A percentile compares a stretch with the other conserved stretches of the same genome.
These are phyloP conservation scores for Magnusiomyces clavatus DNA, from an alignment of 1,139 yeast species.

Conservation along the genomic window DNA sequence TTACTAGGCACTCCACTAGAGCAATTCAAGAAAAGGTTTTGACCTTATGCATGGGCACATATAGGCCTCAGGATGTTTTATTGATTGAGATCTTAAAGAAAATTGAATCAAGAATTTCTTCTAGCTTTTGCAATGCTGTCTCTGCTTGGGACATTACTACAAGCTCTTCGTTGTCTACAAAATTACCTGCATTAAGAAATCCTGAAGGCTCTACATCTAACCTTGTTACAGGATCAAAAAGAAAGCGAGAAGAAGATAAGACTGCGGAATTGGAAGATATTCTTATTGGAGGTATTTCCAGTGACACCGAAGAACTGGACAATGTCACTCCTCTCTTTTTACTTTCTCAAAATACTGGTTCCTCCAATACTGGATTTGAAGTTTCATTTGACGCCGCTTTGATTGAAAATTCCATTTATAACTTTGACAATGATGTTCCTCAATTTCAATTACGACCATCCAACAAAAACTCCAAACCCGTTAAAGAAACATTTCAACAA, in stretches of 20 bases:
- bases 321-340: conserved; percentile 3
- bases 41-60: conserved; percentile 53
- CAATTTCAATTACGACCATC: conserved; percentile 8
- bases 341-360: not conserved
- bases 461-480: not conserved
- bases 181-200: not conserved
- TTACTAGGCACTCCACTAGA: conserved; percentile 40
- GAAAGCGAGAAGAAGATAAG: conserved; percentile 5
- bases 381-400: conserved; percentile 48
- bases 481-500: not conserved
- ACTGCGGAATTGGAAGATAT: conserved; percentile 1
- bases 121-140: conserved; percentile 13
- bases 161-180: conserved; percentile 2
- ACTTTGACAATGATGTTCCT: conserved; percentile 27
- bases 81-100: conserved; percentile 47
- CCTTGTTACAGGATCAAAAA: not conserved
- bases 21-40: conserved; percentile 44
- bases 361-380: conserved; percentile 34
- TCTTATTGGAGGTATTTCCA: not conserved
- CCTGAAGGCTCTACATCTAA: not conserved
- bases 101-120: conserved; percentile 39
- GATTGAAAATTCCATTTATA: conserved; percentile 43
- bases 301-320: not conserved
- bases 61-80: conserved; percentile 52
- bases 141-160: conserved; percentile 12